Evolutionary conservation across 495 filamentous ascomycete species (phyloP), one percentile per base, ranked within the genome.

Genomic region (Opeltia flavorubescens): DNA sequence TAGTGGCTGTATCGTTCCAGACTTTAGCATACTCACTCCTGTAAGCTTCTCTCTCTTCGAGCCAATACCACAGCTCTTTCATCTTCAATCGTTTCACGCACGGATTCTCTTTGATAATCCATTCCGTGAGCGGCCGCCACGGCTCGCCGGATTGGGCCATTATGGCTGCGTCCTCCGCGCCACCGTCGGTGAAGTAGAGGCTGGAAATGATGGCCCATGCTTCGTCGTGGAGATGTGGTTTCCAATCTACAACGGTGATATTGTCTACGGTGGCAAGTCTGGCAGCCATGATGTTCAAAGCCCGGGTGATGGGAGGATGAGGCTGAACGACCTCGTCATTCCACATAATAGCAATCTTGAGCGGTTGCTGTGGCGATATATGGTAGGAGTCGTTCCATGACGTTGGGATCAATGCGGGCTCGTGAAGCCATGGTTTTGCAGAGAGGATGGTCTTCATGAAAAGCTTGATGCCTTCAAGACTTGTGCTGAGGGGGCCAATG

Each of bases 61-160:
- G n/a, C n/a, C n/a, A n/a, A n/a, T n/a, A n/a, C n/a, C n/a, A n/a
- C n/a, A n/a, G n/a, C n/a, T n/a, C n/a, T n/a, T n/a, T n/a, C n/a
- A n/a, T 31, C 18, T 59, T 56, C 20, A 66, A 61, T 1, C 59
- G 33, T 46, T 66, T 65, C 17, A 67, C 62, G 25, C 64, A 53
- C 1, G 66, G 64, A 45, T 75, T 73, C 1, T 75, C 63, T 20
- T 54, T 63, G 25, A 77, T 50, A 25, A 77, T 75, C 54, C 62
- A 74, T 35, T 63, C 52, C 1, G 70, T 60, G 0, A 78, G 62
- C 0, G 74, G 69, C 0, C 59, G 56, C 61, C 58, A 65, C 1
- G 80, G 80, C 45, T 83, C 79, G 2, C 69, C 72, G 0, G 77
- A 75, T 4, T 65, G 47, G 2, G 68, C 68, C 17, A 74, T 71